phyloP scores from a whole-genome alignment of 2,329 filamentous ascomycete species.

The Dothistroma pini region DNA sequence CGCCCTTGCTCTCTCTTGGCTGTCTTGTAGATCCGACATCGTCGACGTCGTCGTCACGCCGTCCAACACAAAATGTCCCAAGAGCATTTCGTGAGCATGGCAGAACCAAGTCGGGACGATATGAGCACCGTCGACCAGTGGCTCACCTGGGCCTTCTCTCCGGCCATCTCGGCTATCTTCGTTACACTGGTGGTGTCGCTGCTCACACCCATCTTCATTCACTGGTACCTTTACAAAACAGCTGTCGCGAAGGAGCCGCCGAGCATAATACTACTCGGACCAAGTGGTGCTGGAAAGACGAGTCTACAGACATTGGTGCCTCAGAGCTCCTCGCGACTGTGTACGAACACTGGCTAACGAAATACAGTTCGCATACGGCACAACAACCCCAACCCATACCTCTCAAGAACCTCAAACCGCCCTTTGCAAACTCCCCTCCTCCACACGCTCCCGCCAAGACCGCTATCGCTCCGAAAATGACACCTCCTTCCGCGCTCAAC shows the following conservation, averaged over 20 bases:
- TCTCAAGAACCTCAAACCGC: constrained; percentile 59
- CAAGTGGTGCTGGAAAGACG: constrained; percentile 82
- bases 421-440: constrained; percentile 54
- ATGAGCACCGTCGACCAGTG: constrained; percentile 30
- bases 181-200: constrained; percentile 69
- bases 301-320: constrained; percentile 73
- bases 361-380: constrained; percentile 55
- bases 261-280: constrained; percentile 75
- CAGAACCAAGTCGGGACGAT: not conserved
- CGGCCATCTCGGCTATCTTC: constrained; percentile 52
- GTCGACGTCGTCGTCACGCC: not conserved
- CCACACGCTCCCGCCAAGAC: constrained; percentile 53
- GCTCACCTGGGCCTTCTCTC: constrained; percentile 47
- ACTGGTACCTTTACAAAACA: constrained; percentile 67
- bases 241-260: constrained; percentile 59
- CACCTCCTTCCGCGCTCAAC: constrained; percentile 55
- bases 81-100: not conserved
- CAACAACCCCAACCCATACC: constrained; percentile 55
- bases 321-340: not conserved
- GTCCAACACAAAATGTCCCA: not conserved
- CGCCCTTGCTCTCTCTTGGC: not conserved
- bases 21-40: not conserved
- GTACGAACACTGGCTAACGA: not conserved
- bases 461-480: constrained; percentile 65
- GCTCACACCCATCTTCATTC: constrained; percentile 70